Evolutionary conservation across 768 basidiomycete genomes (phyloP).

Genomic region (Jaapia argillacea): DNA sequence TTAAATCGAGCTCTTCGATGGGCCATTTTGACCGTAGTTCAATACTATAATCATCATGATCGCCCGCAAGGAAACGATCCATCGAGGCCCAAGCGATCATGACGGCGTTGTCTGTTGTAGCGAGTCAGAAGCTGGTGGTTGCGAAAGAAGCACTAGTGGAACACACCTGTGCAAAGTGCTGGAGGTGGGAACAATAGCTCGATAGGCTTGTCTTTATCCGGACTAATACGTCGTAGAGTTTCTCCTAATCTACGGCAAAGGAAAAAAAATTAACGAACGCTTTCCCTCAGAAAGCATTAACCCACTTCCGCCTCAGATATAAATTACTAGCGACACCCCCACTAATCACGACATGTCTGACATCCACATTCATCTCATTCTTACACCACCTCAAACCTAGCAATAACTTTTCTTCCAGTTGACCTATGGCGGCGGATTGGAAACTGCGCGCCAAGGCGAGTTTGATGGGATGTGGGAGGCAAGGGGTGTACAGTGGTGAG

Average conservation of each 20-base stretch:
- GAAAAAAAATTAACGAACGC: neutral
- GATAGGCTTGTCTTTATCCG: conserved; percentile 21
- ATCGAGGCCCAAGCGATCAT: conserved; percentile 96
- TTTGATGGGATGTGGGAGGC: conserved; percentile 28
- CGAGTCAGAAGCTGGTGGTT: neutral
- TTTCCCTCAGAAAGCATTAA: neutral
- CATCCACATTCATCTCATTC: too few relatives aligned
- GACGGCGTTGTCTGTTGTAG: conserved; percentile 74
- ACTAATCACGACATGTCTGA: conserved; percentile 66
- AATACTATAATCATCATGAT: conserved; percentile 53
- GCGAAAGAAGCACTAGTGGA: neutral
- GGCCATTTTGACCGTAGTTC: conserved; percentile 68
- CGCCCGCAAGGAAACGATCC: conserved; percentile 57
- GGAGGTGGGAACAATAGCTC: conserved; percentile 66
- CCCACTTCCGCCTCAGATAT: conserved; percentile 56
- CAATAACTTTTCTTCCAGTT: conserved; percentile 66
- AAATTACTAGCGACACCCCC: conserved; percentile 91
- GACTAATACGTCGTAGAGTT: conserved; percentile 16
- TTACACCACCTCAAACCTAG: conserved; percentile 28
- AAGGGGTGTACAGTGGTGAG: too few relatives aligned
- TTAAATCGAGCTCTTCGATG: conserved; percentile 42
- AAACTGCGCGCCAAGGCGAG: conserved; percentile 58
- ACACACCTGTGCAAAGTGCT: conserved; percentile 69
- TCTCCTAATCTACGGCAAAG: conserved; percentile 20
- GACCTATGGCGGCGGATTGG: conserved; percentile 59